Evolutionary conservation across 257 asterid genomes (phyloP).

Genomic region (Schizonepeta tenuifolia): DNA sequence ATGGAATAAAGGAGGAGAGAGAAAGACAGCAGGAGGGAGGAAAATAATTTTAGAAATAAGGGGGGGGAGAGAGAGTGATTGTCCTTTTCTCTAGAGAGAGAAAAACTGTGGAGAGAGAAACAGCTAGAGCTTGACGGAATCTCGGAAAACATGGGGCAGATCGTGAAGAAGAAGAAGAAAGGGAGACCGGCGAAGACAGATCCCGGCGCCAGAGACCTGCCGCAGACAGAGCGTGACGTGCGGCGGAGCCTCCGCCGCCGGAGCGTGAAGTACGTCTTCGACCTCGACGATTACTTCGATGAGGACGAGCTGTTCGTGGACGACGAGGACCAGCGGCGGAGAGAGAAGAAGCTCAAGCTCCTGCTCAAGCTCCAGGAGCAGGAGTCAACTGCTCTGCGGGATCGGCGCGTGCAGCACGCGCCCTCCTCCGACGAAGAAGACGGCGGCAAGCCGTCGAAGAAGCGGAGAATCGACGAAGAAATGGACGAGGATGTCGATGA

Average conservation of each 20-base stretch:
- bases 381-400: slow-evolving; percentile 34
- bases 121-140: slow-evolving; percentile 38
- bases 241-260: slow-evolving; percentile 93
- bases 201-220: slow-evolving; percentile 39
- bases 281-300: slow-evolving; percentile 93
- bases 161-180: slow-evolving; percentile 88
- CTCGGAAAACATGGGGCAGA: slow-evolving; percentile 80
- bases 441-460: slow-evolving; percentile 61
- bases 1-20: slow-evolving; percentile 73
- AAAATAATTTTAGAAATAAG: slow-evolving; percentile 26
- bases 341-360: slow-evolving; percentile 83
- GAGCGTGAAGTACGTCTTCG: slow-evolving; percentile 85
- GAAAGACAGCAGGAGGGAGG: slow-evolving; percentile 35
- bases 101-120: slow-evolving; percentile 46
- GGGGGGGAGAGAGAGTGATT: slow-evolving; percentile 39
- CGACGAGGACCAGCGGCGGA: slow-evolving; percentile 67
- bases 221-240: slow-evolving; percentile 55
- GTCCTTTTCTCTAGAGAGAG: slow-evolving; percentile 40
- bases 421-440: slow-evolving; percentile 50
- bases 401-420: slow-evolving; percentile 62
- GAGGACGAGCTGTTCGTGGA: slow-evolving; percentile 81
- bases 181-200: slow-evolving; percentile 89
- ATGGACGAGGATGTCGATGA: slow-evolving; percentile 48
- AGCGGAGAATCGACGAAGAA: slow-evolving; percentile 63
- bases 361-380: slow-evolving; percentile 59